Conservation (phyloP, 2,329 filamentous ascomycete genomes). For the Arachnomyces sp. region DNA sequence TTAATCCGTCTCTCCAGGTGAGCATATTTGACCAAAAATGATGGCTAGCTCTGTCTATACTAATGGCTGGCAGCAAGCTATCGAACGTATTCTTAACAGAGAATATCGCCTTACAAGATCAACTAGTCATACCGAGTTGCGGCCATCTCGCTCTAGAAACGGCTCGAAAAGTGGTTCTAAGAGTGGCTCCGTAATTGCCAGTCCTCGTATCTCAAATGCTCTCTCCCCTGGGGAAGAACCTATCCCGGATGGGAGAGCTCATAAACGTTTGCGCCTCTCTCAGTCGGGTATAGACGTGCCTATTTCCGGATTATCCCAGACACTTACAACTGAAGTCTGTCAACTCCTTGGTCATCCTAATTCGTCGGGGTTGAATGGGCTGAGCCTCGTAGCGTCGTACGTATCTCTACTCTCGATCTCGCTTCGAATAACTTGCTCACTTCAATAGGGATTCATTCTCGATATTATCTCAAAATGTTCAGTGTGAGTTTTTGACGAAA, state of each 20-base stretch:
- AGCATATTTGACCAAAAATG: conserved; percentile 2
- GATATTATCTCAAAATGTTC: conserved; percentile 40
- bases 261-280: conserved; percentile 30
- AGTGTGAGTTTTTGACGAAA: conserved; percentile 46
- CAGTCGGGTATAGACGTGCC: conserved; percentile 28
- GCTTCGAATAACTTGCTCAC: conserved; percentile 3
- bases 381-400: conserved; percentile 43
- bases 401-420: conserved; percentile 18
- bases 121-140: background rate
- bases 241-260: conserved; percentile 16
- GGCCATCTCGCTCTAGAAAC: background rate
- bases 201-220: too few species aligned
- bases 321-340: conserved; percentile 27
- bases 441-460: conserved; percentile 36
- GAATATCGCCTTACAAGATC: conserved; percentile 4
- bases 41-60: conserved; percentile 4
- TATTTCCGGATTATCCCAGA: conserved; percentile 18
- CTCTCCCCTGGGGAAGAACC: too few species aligned
- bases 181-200: background rate
- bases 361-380: conserved; percentile 26
- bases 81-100: conserved; percentile 9
- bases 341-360: conserved; percentile 27
- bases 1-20: conserved; percentile 28
- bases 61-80: conserved; percentile 12
- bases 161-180: background rate